Evolutionary conservation across 2,329 filamentous ascomycete genomes (phyloP), one percentile per base, ranked within the genome.

Genomic region (Amauroascus niger): DNA sequence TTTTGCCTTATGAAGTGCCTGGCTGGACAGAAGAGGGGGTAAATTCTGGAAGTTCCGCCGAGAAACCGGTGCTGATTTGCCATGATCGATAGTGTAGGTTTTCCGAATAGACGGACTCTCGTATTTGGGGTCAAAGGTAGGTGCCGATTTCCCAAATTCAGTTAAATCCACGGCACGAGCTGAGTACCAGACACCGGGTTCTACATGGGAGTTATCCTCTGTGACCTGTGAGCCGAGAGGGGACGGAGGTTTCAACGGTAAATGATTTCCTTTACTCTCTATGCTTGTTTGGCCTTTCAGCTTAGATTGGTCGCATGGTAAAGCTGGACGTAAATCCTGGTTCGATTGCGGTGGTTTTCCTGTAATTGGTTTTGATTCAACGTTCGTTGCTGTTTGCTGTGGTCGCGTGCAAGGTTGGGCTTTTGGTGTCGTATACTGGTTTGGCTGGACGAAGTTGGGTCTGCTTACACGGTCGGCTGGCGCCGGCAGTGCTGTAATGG

Each of bases 51-150:
- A 53, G 16, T 54, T 55, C 1, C 49, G 53, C 57, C 77, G 79
- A 3, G 77, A 78, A 1, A 95, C 72, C 0, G 89, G 88, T 50
- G 84, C 83, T 3, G 86, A 90, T 49, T 81, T 84, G 20, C 73
- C 82, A 64, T 94, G 88, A 63, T 96, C 88, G 37, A 96, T 79
- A 1, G 90, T 90, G 0, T 86, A 86, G 0, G 91, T 96, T 65
- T 91, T 90, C 57, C 88, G 81, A 64, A 95, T 89, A 0, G 89
- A 93, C 0, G 90, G 89, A 57, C 84, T 88, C 62, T 90, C 85
- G 5, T 82, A 77, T 55, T 82, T 82, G 2, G 85, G 86, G 61
- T 90, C 85, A 67, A 90, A 91, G 22, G 76, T 73, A 11, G 80
- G 74, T 3, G 71, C 67, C 3, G 75, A 67, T 2, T 69, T 64